phyloP scores from a whole-genome alignment of 495 filamentous ascomycete species.

The Penicillium dipodomyicola region DNA sequence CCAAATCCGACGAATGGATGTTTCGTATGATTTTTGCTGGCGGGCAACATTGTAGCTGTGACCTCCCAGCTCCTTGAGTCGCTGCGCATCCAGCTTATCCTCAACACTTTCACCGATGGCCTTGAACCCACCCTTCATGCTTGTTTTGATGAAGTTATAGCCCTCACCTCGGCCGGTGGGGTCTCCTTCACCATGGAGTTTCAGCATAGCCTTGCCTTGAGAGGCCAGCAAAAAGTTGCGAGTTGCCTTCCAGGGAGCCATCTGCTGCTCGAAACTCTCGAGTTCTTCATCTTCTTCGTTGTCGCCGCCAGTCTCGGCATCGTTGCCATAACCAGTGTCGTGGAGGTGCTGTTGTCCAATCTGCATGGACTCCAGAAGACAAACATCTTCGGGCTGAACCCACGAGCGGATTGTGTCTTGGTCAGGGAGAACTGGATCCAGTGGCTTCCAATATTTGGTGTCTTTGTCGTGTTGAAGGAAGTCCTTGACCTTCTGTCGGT shows the following conservation, averaged over 20 bases:
- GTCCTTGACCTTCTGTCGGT: constrained; percentile 93
- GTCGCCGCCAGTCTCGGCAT: constrained; percentile 69
- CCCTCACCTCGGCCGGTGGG: constrained; percentile 92
- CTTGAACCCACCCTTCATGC: constrained; percentile 98
- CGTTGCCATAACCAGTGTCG: constrained; percentile 74
- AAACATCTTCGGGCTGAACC: constrained; percentile 94
- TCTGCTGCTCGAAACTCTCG: constrained; percentile 77
- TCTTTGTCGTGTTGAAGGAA: constrained; percentile 87
- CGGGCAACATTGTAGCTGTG: constrained; percentile 95
- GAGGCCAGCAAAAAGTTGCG: constrained; percentile 95
- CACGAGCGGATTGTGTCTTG: constrained; percentile 73
- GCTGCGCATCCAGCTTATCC: constrained; percentile 78
- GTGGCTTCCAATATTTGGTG: constrained; percentile 78
- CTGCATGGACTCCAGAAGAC: constrained; percentile 93
- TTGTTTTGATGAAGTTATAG: constrained; percentile 93
- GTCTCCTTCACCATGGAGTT: constrained; percentile 89
- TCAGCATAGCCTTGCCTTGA: constrained; percentile 93
- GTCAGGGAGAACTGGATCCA: constrained; percentile 68
- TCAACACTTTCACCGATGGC: constrained; percentile 83
- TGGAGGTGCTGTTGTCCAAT: constrained; percentile 80
- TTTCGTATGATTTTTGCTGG: constrained; percentile 86
- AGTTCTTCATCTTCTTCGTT: constrained; percentile 63
- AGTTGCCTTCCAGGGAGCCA: constrained; percentile 92
- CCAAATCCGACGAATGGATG: constrained; percentile 87
- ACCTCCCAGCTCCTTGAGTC: constrained; percentile 84